Evolutionary conservation across 2,329 filamentous ascomycete species (phyloP).

Genomic region (Cladosporium phlei): DNA sequence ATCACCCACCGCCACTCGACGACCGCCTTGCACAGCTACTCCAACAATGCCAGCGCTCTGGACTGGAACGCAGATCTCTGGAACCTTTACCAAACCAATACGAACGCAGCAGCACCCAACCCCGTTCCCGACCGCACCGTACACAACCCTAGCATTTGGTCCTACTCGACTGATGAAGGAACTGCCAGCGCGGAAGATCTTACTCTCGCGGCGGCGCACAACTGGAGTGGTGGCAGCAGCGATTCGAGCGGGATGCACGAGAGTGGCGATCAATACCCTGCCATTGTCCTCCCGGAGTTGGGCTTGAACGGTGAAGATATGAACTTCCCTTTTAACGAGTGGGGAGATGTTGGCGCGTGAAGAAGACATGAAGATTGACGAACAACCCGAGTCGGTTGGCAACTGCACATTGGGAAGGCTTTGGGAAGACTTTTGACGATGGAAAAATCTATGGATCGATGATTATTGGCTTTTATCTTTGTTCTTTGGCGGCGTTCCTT

Average conservation of each 20-base stretch:
- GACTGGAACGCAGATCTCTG: constrained; percentile 29
- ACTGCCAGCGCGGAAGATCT: constrained; percentile 23
- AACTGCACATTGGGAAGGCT: no score
- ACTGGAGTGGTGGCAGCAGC: constrained; percentile 13
- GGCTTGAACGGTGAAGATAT: constrained; percentile 17
- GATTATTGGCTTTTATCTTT: no score
- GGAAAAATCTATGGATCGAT: no score
- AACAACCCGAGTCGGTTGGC: no score
- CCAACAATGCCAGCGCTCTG: constrained; percentile 14
- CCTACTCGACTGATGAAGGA: constrained; percentile 25
- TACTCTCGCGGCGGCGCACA: constrained; percentile 18
- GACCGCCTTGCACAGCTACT: constrained; percentile 11
- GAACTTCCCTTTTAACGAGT: constrained; percentile 6
- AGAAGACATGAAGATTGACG: no score
- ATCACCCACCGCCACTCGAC: constrained; percentile 19
- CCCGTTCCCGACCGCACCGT: constrained; percentile 12
- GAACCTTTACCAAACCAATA: constrained; percentile 27
- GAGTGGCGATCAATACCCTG: constrained; percentile 22
- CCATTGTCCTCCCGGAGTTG: constrained; percentile 28
- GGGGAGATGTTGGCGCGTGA: constrained; percentile 12
- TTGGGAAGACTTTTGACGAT: no score
- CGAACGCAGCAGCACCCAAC: constrained; percentile 17
- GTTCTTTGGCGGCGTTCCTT: no score
- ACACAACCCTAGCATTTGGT: constrained; percentile 25
- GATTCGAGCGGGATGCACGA: background rate